phyloP scores from a whole-genome alignment of 495 filamentous ascomycete genomes.

The Trichocladium antarcticum region DNA sequence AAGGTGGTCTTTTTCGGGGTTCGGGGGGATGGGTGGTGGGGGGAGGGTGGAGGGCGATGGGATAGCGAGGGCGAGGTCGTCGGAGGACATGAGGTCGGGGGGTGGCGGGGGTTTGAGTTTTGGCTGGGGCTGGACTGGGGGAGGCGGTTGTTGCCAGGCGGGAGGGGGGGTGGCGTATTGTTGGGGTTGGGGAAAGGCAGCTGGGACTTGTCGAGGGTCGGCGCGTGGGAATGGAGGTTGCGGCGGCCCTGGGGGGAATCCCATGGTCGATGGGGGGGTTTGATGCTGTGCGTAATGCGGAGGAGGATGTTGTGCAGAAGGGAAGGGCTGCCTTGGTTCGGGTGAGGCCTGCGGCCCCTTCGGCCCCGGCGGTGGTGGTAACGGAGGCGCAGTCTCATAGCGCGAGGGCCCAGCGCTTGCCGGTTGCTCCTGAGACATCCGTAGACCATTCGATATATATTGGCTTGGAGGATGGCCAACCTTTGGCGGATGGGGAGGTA shows the following conservation, averaged over 20 bases:
- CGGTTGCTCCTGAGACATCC: conserved; percentile 19
- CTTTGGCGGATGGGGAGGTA: conserved; percentile 31
- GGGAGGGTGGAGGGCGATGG: conserved; percentile 42
- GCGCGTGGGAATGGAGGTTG: too few species aligned
- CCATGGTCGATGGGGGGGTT: too few species aligned
- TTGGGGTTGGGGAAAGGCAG: conserved; percentile 20
- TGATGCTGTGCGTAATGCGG: too few species aligned
- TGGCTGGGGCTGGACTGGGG: conserved; percentile 16
- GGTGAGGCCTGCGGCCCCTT: conserved; percentile 16
- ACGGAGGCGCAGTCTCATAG: conserved; percentile 34
- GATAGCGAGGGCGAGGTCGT: conserved; percentile 56
- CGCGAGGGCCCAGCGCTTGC: conserved; percentile 26
- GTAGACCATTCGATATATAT: conserved; percentile 12
- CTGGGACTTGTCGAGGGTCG: conserved; percentile 20
- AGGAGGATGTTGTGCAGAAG: not conserved
- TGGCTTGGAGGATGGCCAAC: conserved; percentile 22
- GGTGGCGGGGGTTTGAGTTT: conserved; percentile 44
- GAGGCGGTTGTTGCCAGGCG: conserved; percentile 19
- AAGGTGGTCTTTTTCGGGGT: conserved; percentile 90
- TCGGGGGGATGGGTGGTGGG: conserved; percentile 82
- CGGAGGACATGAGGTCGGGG: conserved; percentile 52
- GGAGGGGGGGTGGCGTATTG: conserved; percentile 15
- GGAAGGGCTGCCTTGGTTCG: conserved; percentile 6
- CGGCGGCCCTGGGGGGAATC: conserved; percentile 5
- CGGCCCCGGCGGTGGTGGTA: conserved; percentile 35